Evolutionary conservation across 129 eudicot species (phyloP).

Genomic region (Heracleum sosnowskyi): DNA sequence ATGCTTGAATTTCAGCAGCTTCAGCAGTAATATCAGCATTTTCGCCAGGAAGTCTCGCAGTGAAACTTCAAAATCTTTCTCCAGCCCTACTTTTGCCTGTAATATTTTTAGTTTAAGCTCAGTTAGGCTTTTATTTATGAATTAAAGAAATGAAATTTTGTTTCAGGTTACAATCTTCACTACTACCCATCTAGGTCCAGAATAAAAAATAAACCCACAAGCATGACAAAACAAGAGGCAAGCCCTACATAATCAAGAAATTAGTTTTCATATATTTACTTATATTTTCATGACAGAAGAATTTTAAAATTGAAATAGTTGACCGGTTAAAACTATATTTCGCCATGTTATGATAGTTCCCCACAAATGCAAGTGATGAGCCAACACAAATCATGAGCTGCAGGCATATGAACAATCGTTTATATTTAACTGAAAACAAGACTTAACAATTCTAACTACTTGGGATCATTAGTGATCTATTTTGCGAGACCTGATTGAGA

Average conservation of each 20-base stretch:
- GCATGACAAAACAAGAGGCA: constrained; percentile 46
- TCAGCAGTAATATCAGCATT: constrained; percentile 59
- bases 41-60: constrained; percentile 62
- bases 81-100: constrained; percentile 75
- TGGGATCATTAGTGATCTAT: neutral
- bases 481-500: constrained; percentile 50
- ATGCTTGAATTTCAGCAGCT: constrained; percentile 64
- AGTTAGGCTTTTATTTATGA: neutral
- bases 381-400: constrained; percentile 76
- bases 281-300: neutral
- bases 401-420: constrained; percentile 5
- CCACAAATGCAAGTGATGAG: constrained; percentile 43
- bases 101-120: constrained; percentile 1
- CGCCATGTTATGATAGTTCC: constrained; percentile 76
- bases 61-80: constrained; percentile 41
- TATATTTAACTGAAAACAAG: neutral
- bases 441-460: neutral
- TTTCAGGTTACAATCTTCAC: constrained; percentile 24
- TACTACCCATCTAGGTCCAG: constrained; percentile 99
- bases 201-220: constrained; percentile 62
- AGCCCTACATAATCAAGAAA: constrained; percentile 36
- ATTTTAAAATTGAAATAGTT: neutral
- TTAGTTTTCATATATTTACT: neutral
- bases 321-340: constrained; percentile 60
- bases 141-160: too few species aligned